Evolutionary conservation across 2,329 filamentous ascomycete species (phyloP).

Genomic region (Colletotrichum ledebouriae): DNA sequence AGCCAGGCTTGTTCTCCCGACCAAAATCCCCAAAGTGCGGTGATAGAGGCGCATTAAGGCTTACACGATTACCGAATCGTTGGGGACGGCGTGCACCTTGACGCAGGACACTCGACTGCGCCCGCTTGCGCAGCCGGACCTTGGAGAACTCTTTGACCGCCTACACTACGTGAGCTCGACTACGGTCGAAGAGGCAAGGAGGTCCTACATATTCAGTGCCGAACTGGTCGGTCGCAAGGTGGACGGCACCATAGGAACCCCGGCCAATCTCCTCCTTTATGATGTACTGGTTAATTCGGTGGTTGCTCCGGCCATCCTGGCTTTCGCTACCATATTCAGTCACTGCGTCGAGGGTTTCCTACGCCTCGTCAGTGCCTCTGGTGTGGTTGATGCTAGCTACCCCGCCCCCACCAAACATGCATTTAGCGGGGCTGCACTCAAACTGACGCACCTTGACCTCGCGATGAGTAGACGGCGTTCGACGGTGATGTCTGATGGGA

Average conservation of each 20-base stretch:
- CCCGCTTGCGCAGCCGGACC: constrained; percentile 86
- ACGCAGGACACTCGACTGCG: constrained; percentile 87
- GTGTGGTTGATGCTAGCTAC: constrained; percentile 21
- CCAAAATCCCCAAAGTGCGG: constrained; percentile 45
- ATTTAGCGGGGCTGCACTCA: constrained; percentile 41
- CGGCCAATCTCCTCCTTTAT: constrained; percentile 97
- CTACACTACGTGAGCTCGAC: constrained; percentile 59
- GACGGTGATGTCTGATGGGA: constrained; percentile 69
- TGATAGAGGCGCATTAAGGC: constrained; percentile 47
- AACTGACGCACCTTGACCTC: constrained; percentile 65
- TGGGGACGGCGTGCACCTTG: constrained; percentile 63
- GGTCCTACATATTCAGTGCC: constrained; percentile 88
- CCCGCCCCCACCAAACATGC: constrained; percentile 36
- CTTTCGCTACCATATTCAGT: constrained; percentile 90
- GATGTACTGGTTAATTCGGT: constrained; percentile 93
- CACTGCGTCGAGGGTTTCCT: constrained; percentile 93
- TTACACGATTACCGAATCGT: constrained; percentile 48
- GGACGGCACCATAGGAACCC: constrained; percentile 94
- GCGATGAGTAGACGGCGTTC: constrained; percentile 69
- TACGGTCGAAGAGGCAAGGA: constrained; percentile 38
- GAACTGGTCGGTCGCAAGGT: constrained; percentile 90
- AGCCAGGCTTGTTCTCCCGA: constrained; percentile 19
- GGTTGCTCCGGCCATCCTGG: constrained; percentile 82
- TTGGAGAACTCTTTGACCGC: constrained; percentile 99
- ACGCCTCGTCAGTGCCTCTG: constrained; percentile 31